Percentiles rank a stretch among this genome's conserved stretches.
Conservation (phyloP, 2,329 filamentous ascomycete species). For the Diplocarpon mali region DNA sequence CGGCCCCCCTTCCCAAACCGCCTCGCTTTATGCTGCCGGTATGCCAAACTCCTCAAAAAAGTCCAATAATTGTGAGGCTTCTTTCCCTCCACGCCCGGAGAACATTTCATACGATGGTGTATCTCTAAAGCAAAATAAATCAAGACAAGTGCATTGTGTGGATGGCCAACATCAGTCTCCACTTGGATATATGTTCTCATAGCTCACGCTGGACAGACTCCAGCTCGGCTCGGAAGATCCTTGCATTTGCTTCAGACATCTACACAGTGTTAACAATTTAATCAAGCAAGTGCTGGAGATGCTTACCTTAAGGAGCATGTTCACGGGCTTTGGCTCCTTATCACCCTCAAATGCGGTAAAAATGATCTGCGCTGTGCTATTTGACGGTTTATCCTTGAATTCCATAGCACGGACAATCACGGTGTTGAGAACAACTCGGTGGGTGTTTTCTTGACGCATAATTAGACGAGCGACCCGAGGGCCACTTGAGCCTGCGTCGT, state of each 20-base stretch:
- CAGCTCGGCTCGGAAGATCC: conserved; percentile 26
- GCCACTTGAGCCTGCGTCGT: conserved; percentile 22
- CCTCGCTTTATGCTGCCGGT: conserved; percentile 21
- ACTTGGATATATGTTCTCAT: conserved; percentile 4
- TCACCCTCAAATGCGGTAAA: conserved; percentile 54
- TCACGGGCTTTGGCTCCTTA: conserved; percentile 41
- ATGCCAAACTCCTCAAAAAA: conserved; percentile 21
- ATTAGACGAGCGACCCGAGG: conserved; percentile 57
- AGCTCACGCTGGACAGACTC: conserved; percentile 27
- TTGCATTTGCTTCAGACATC: conserved; percentile 27
- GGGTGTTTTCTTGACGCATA: conserved; percentile 83
- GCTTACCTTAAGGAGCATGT: conserved; percentile 48
- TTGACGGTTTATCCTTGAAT: conserved; percentile 64
- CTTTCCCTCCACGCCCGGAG: conserved; percentile 5
- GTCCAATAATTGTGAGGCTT: conserved; percentile 7
- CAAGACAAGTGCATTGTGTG: not conserved
- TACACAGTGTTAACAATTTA: conserved; percentile 12
- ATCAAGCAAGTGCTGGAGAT: too few species aligned
- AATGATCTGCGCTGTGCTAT: conserved; percentile 42
- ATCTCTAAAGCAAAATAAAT: conserved; percentile 20
- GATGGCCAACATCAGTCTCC: not conserved
- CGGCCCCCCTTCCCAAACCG: conserved; percentile 29
- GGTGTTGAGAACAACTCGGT: conserved; percentile 78
- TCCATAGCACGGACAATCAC: conserved; percentile 68
- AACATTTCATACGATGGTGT: conserved; percentile 11